A percentile compares a stretch with the other conserved stretches of the same genome.
phyloP scores from a whole-genome alignment of 352 stramenopile genomes.

The Phytophthora sp. region DNA sequence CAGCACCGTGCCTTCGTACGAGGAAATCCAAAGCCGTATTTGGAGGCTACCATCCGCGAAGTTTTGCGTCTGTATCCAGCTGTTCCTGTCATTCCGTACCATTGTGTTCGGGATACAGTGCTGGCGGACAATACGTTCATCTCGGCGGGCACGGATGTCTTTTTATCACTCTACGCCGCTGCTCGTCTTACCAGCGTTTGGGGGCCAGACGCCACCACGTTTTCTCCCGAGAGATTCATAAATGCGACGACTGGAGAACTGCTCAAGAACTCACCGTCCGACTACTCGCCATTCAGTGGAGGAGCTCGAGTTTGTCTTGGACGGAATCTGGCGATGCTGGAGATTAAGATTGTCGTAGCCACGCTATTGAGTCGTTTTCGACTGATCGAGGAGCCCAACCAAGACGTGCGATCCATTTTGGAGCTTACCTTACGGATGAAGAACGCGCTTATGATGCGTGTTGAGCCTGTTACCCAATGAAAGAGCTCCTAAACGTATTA shows the following conservation, averaged over 20 bases:
- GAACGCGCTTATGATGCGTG: conserved; percentile 14
- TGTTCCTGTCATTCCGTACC: background rate
- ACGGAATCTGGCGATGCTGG: background rate
- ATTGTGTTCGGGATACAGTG: background rate
- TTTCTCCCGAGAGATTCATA: background rate
- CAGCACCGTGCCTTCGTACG: background rate
- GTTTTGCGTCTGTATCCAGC: conserved; percentile 1
- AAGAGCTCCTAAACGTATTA: too few relatives aligned
- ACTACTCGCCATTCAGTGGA: background rate
- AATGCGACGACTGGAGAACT: background rate
- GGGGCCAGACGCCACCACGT: background rate
- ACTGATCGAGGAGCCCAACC: background rate
- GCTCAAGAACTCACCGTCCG: background rate
- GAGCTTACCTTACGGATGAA: conserved; percentile 11
- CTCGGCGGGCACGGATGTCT: background rate
- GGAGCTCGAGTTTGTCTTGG: background rate
- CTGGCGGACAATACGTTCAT: conserved; percentile 1
- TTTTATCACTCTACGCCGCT: background rate
- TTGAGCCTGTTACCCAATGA: background rate
- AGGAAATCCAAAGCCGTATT: background rate
- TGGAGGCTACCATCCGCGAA: background rate
- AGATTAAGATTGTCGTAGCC: conserved; percentile 2
- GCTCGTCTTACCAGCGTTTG: background rate
- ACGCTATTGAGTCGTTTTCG: background rate
- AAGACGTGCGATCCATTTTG: conserved; percentile 1